These are phyloP conservation scores for Aphanomyces euteiches DNA, from an alignment of 352 stramenopile genomes.

Conservation along the genomic window DNA sequence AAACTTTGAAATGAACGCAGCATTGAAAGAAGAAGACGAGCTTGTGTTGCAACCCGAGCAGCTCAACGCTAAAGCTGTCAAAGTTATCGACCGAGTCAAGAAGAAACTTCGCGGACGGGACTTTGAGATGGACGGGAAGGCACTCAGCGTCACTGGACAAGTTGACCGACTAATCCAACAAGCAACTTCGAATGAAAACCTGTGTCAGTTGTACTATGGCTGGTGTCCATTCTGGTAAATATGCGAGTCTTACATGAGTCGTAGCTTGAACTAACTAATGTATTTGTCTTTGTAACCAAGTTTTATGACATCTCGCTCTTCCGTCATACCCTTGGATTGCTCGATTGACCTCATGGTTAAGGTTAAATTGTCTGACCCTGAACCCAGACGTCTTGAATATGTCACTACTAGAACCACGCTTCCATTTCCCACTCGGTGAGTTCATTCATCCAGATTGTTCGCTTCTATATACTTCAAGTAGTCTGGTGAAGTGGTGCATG, in stretches of 20 bases:
- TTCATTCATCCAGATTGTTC: constrained; percentile 42
- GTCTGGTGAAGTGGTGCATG: not conserved
- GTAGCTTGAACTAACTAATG: constrained; percentile 21
- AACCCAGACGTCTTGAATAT: constrained; percentile 48
- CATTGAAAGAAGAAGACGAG: constrained; percentile 15
- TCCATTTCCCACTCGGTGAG: constrained; percentile 42
- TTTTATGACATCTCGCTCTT: constrained; percentile 12
- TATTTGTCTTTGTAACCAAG: not conserved
- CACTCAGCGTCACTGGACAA: constrained; percentile 87
- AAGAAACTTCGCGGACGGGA: constrained; percentile 99
- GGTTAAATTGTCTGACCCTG: constrained; percentile 42
- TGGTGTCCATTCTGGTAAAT: constrained; percentile 93
- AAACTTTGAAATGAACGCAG: constrained; percentile 16
- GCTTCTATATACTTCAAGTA: constrained; percentile 45
- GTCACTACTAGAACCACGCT: constrained; percentile 40
- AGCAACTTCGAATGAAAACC: constrained; percentile 98
- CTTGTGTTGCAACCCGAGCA: constrained; percentile 37
- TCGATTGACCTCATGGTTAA: constrained; percentile 41
- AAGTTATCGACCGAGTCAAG: constrained; percentile 97
- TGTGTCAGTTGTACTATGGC: constrained; percentile 98
- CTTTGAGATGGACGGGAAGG: constrained; percentile 88
- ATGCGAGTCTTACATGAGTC: not conserved
- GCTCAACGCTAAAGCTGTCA: constrained; percentile 89
- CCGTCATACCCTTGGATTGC: constrained; percentile 41
- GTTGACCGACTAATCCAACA: constrained; percentile 98